A percentile compares a stretch with the other conserved stretches of the same genome.
phyloP scores from a whole-genome alignment of 2,329 filamentous ascomycete species.

The Epicoccum nigrum region DNA sequence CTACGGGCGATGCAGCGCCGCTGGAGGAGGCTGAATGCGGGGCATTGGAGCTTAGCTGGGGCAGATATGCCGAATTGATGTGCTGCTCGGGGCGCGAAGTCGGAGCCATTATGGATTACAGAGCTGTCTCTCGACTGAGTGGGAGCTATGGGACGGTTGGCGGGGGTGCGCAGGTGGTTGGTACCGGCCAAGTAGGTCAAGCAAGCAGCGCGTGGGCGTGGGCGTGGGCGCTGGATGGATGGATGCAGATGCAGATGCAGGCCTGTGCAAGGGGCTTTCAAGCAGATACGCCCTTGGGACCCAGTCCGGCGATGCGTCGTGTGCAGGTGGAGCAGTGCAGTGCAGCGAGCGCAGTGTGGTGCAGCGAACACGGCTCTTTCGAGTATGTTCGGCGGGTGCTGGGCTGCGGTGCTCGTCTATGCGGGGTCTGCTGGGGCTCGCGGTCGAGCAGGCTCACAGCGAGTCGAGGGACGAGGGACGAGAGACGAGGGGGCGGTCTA shows the following conservation, averaged over 20 bases:
- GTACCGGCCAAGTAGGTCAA: conserved; percentile 53
- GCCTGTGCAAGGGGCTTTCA: conserved; percentile 25
- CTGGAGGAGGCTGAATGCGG: conserved; percentile 80
- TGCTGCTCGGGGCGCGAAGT: conserved; percentile 75
- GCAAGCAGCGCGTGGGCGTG: too few species aligned
- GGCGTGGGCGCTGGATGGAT: too few species aligned
- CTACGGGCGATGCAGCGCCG: conserved; percentile 79
- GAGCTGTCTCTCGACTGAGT: conserved; percentile 37
- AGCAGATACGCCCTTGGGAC: conserved; percentile 11
- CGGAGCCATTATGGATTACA: conserved; percentile 92
- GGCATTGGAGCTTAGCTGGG: conserved; percentile 69
- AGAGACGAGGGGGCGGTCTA: conserved; percentile 17
- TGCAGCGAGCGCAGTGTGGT: neutral
- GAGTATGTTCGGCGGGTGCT: conserved; percentile 2
- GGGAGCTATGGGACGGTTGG: conserved; percentile 3
- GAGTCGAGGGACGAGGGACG: conserved; percentile 13
- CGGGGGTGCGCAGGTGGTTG: conserved; percentile 21
- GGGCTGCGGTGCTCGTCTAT: conserved; percentile 4
- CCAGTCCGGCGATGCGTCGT: conserved; percentile 9
- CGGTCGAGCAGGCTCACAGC: conserved; percentile 15
- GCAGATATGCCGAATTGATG: conserved; percentile 81
- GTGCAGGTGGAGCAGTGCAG: conserved; percentile 3
- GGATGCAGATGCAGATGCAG: conserved; percentile 26
- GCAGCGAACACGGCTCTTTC: conserved; percentile 22
- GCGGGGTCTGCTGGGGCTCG: conserved; percentile 12